Base-by-base conservation (phyloP, 768 basidiomycete genomes). In the Gautieria morchelliformis region DNA sequence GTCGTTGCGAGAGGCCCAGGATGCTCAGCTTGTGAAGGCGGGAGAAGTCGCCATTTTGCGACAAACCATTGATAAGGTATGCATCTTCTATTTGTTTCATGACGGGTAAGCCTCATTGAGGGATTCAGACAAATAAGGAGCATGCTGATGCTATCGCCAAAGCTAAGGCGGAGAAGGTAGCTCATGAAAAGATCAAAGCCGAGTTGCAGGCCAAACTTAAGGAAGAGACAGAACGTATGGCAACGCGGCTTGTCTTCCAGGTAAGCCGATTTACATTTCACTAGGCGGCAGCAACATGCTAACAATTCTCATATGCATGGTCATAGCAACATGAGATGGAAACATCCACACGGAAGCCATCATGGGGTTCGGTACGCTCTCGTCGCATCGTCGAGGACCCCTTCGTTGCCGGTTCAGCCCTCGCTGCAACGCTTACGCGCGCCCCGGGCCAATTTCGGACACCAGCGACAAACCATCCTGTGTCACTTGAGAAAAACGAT, bases 31-130 rank as follows among this genome's bases (percentile, higher is more conserved):
- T 41, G 69, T 74, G 33, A 87, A 83, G 64, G 82, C 85, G 32
- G 88, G 88, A 5, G 87, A 90, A 70, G 85, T 85, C 6, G 75
- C 75, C 15, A 79, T 84, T 41, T 66, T 90, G 52, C 74, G 87
- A 61, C 80, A 79, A 61, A 77, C 69, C n/a, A 77, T 85, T 10
- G 83, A 87, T 62, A 85, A 84, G 76, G 88, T 85, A 63, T 52
- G 22, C 6, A 35, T 52, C 22, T 37, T 27, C 63, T 54, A 20
- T 5, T 47, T 51, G 35, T 14, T 49, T 41, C 12, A 37, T 19
- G 9, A 30, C 30, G 24, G 32, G 35, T 14, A 11, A 20, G 27
- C 51, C 48, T 49, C 48, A 44, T 9, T 17, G 11, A 19, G 22
- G 24, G 30, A 10, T 27, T 4, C 57, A 87, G 86, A 76, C 73